Evolutionary conservation across 305 asterid species (phyloP), one percentile per base, ranked within the genome.

Genomic region (Fraxinus floribunda): DNA sequence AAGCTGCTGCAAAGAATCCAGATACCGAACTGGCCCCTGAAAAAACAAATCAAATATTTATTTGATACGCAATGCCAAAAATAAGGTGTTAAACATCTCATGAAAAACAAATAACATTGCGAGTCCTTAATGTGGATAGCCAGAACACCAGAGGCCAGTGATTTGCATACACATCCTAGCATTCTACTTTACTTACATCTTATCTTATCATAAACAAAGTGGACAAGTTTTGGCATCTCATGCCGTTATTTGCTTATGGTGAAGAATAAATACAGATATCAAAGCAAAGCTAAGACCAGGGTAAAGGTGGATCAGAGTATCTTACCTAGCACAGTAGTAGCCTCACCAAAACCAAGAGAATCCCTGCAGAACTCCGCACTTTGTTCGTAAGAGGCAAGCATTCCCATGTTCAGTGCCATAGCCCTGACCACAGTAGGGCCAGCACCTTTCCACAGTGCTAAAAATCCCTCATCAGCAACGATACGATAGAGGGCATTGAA

Each of bases 401-500:
- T 95, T 44, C 99, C 99, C 99, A 93, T 94, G 89, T 95, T 95
- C 66, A 95, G 92, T 29, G 98, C 97, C 99, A 95, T 95, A 34
- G 99, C 99, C 90, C 99, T 92, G 30, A 95, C 99, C 68, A 95
- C 99, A 18, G 99, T 94, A 10, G 98, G 99, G 76, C 97, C 98
- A 10, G 99, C 98, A 71, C 99, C 99, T 90, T 95, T 95, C 99
- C 99, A 95, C 16, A 94, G 95, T 5, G 99, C 92, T 83, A 92
- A 82, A 9, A 95, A 88, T 49, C 99, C 99, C 89, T 95, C 99
- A 77, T 95, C 98, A 34, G 91, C 81, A 66, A 39, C 78, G 38
- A 95, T 95, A 39, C 97, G 98, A 36, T 64, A 81, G 26, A 95
- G 99, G 16, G 99, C 99, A 34, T 95, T 91, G 73, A 95, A 88